phyloP scores from a whole-genome alignment of 257 asterid genomes.

The Euphrasia confusa region DNA sequence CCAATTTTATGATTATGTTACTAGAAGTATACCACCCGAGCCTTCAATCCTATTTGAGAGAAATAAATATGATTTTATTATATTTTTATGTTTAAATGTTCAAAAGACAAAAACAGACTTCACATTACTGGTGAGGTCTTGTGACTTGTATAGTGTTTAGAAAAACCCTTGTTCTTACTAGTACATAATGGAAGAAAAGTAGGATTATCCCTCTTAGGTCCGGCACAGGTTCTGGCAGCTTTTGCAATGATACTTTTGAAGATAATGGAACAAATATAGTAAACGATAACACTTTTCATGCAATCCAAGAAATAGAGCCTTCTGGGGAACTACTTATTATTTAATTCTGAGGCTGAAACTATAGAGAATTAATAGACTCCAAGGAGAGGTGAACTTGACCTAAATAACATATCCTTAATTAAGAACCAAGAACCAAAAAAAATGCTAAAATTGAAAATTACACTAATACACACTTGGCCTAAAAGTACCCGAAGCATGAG shows the following conservation, averaged over 20 bases:
- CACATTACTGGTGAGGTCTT: background rate
- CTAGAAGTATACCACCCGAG: background rate
- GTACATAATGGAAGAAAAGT: slow-evolving; percentile 3
- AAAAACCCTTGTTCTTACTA: slow-evolving; percentile 4
- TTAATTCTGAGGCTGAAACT: background rate
- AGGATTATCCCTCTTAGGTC: background rate
- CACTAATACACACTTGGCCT: background rate
- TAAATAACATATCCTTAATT: slow-evolving; percentile 3
- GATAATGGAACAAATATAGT: background rate
- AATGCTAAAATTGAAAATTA: background rate
- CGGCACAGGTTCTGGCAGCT: background rate
- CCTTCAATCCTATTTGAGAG: slow-evolving; percentile 7
- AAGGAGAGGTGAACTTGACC: slow-evolving; percentile 3
- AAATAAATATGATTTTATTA: background rate
- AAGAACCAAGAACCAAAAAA: slow-evolving; percentile 7
- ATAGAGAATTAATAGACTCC: slow-evolving; percentile 4
- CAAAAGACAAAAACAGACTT: slow-evolving; percentile 2
- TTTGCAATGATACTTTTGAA: slow-evolving; percentile 9
- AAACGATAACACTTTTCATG: background rate
- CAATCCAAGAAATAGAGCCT: background rate
- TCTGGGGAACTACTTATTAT: background rate
- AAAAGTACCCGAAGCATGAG: slow-evolving; percentile 3
- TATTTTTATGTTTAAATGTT: slow-evolving; percentile 14
- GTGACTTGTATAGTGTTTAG: slow-evolving; percentile 12
- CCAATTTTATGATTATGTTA: background rate